Evolutionary conservation across 768 basidiomycete species (phyloP), one percentile per base, ranked within the genome.

Genomic region (Xerocomus spinulosus): DNA sequence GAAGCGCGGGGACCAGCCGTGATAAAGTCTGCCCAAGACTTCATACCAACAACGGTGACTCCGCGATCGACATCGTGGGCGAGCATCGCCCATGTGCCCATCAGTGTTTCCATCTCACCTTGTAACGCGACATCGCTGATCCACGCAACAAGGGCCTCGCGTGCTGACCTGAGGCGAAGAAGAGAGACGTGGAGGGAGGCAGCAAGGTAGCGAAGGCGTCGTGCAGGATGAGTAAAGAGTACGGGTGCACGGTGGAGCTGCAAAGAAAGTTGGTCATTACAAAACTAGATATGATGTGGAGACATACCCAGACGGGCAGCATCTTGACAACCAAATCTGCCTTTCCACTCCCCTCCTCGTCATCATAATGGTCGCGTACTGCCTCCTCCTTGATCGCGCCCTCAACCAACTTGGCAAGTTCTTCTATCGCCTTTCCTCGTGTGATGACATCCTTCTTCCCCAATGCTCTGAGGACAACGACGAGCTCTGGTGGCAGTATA

Each of bases 401-500:
- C 21, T 80, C 80, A 4, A 91, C 70, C 86, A 87, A 92, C 2
- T 64, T 75, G 8, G 70, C 61, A 24, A 98, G 68, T 50, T 95
- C 94, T 60, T 96, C 93, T 52, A 97, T 69, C 1, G 91, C 94
- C 58, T 84, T 82, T 18, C 76, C 69, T 66, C 89, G 87, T 2
- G 95, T 97, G 24, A 91, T 77, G 23, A 78, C 77, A 48, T 94
- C 92, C 71, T 95, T 95, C 78, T 98, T 98, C 23, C 79, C 82
- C 43, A 98, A 72, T 53, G 80, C 78, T 41, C 92, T 72, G 44
- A 97, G 74, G 3, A 92, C 78, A 39, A 97, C 81, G 7, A 93
- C 74, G 18, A 98, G 73, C 23, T 92, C 91, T 2, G 92, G 78
- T 0, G 90, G 89, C 4, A 96, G 67, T 12, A 71, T 69, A 57